Conservation (phyloP, 257 asterid genomes). For the Ligustrum vulgare region DNA sequence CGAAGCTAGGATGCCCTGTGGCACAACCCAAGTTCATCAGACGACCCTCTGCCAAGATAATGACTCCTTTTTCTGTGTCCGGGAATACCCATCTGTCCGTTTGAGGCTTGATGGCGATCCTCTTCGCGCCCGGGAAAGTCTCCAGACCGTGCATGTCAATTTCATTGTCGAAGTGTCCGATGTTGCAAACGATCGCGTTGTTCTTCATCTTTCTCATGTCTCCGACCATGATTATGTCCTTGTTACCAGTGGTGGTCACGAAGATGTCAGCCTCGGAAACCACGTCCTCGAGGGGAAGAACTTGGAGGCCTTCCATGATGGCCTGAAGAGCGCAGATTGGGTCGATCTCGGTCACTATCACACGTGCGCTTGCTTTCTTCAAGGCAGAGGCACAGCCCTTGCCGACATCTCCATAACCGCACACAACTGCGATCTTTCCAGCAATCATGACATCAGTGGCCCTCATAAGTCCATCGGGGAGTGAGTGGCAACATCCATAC, state of each 20-base stretch:
- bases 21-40: conserved; percentile 74
- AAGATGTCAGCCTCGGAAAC: conserved; percentile 56
- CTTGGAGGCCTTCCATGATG: conserved; percentile 62
- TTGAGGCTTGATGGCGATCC: conserved; percentile 60
- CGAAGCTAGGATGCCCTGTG: conserved; percentile 67
- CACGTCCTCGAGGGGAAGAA: conserved; percentile 54
- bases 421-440: conserved; percentile 53
- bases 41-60: conserved; percentile 61
- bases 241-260: conserved; percentile 73
- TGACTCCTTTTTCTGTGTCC: conserved; percentile 41
- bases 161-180: conserved; percentile 67
- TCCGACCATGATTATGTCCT: conserved; percentile 57
- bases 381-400: conserved; percentile 67
- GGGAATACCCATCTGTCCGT: conserved; percentile 64
- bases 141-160: conserved; percentile 61
- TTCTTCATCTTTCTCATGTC: conserved; percentile 68
- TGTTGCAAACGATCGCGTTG: conserved; percentile 70
- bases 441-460: conserved; percentile 73
- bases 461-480: conserved; percentile 64
- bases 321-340: conserved; percentile 72
- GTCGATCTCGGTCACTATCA: conserved; percentile 59
- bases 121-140: conserved; percentile 54
- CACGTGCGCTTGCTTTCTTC: conserved; percentile 66
- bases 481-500: conserved; percentile 70
- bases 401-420: conserved; percentile 63